A percentile compares a stretch with the other conserved stretches of the same genome.
Conservation (phyloP, 129 eudicot species). For the Flaveria ramosissima region DNA sequence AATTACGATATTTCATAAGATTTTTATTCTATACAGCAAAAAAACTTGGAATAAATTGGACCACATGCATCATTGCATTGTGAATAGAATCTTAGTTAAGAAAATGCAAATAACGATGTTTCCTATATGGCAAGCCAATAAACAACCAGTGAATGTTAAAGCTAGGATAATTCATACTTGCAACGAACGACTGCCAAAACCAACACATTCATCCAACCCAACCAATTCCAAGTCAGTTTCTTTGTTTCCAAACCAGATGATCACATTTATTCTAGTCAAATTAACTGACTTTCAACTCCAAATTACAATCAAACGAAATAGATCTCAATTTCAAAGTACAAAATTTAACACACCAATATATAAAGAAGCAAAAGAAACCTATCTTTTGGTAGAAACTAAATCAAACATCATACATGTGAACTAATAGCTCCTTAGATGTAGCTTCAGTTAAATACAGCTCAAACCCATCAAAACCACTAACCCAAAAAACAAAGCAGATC, state of each 20-base stretch:
- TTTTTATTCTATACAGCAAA: not conserved
- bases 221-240: not conserved
- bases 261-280: not conserved
- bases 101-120: not conserved
- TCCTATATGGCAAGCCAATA: not conserved
- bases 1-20: not conserved
- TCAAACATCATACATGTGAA: not conserved
- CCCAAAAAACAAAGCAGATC: not conserved
- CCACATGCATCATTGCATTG: not conserved
- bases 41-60: not conserved
- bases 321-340: not conserved
- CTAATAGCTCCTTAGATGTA: conserved; percentile 15
- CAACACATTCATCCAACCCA: not conserved
- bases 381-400: no score
- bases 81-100: not conserved
- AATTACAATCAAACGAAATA: not conserved
- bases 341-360: not conserved
- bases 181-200: not conserved
- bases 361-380: no score
- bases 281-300: not conserved
- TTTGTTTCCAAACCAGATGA: not conserved
- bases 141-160: not conserved
- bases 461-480: not conserved
- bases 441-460: not conserved
- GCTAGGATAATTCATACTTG: not conserved